Percentiles rank a stretch among this genome's conserved stretches.
phyloP scores from a whole-genome alignment of 805 yeast genomes.

The Candida railenensis region DNA sequence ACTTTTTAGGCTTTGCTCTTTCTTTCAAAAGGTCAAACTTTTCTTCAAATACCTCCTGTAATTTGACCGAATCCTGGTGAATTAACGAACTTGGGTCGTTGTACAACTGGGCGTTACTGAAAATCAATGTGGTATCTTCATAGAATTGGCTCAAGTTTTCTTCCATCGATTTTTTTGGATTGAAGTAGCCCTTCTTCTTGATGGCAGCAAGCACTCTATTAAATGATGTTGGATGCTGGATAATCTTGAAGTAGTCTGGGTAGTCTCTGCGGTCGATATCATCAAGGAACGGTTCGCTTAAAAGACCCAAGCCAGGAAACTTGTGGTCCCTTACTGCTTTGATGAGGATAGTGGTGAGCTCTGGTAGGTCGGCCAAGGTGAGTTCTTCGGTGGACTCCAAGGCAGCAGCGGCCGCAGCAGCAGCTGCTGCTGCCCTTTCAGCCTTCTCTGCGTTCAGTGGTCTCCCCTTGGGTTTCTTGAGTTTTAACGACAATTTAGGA shows the following conservation, averaged over 20 bases:
- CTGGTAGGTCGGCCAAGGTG: conserved; percentile 19
- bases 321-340: conserved; percentile 44
- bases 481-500: conserved; percentile 3
- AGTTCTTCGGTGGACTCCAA: conserved; percentile 8
- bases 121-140: conserved; percentile 60
- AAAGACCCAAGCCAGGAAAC: conserved; percentile 47
- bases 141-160: conserved; percentile 58
- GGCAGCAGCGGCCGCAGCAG: conserved; percentile 2
- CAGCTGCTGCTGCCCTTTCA: conserved; percentile 7
- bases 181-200: conserved; percentile 44
- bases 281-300: conserved; percentile 72
- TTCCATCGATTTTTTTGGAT: conserved; percentile 23
- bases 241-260: conserved; percentile 78
- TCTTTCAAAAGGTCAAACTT: conserved; percentile 30
- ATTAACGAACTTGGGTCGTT: conserved; percentile 74
- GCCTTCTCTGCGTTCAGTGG: conserved; percentile 1
- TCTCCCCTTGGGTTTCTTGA: conserved; percentile 3
- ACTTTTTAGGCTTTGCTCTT: conserved; percentile 16
- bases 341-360: conserved; percentile 23
- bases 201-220: conserved; percentile 54
- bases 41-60: conserved; percentile 53
- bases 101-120: conserved; percentile 74
- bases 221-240: conserved; percentile 74
- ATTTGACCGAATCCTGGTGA: conserved; percentile 64
- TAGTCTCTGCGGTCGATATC: conserved; percentile 68